Evolutionary conservation across 306 rosid genomes (phyloP), one percentile per base, ranked within the genome.

Genomic region (Cucurbita moschata): DNA sequence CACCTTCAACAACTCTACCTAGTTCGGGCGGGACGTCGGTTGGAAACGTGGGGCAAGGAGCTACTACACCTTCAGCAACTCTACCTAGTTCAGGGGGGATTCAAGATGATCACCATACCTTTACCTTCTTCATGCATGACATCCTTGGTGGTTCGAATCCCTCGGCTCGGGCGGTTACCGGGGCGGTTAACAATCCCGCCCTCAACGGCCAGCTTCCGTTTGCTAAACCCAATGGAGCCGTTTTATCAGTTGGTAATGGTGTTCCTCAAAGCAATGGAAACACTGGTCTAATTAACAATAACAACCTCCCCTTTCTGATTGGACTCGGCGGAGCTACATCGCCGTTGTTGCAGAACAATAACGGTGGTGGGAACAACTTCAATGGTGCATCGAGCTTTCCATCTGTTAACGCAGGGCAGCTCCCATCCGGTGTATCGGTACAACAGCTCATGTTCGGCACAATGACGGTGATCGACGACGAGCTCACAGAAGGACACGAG

Each of bases 171-270:
- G 96, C 96, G 0, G 84, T 88, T n/a, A 88, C 96, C 0, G 96
- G 96, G 7, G 84, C 87, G 0, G 96, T 88, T 3, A 74, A 87
- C 38, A 90, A 90, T 74, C 96, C 98, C 0, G 91, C 96, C 0
- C 83, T 87, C 59, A 87, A 84, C 4, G 96, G 96, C 0, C 88
- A 88, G 75, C 89, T 92, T 10, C 96, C 98, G 5, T 92, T 90
- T 10, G 89, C 98, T 11, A 92, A 92, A 83, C 96, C 98, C 5
- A 90, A 87, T 5, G 96, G 98, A 0, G 98, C 98, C 37, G 86
- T 80, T 75, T 10, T 90, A 71, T 86, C 88, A 13, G 77, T 90
- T 3, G 81, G 84, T 71, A 86, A 75, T 3, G 91, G 86, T 4
- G 54, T 90, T 53, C 91, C 96, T 2, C 89, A 88, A 76, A 85